A percentile compares a stretch with the other conserved stretches of the same genome.
These are phyloP conservation scores for Auxenochlorella protothecoides DNA, from an alignment of 139 green algal species.

Conservation along the genomic window DNA sequence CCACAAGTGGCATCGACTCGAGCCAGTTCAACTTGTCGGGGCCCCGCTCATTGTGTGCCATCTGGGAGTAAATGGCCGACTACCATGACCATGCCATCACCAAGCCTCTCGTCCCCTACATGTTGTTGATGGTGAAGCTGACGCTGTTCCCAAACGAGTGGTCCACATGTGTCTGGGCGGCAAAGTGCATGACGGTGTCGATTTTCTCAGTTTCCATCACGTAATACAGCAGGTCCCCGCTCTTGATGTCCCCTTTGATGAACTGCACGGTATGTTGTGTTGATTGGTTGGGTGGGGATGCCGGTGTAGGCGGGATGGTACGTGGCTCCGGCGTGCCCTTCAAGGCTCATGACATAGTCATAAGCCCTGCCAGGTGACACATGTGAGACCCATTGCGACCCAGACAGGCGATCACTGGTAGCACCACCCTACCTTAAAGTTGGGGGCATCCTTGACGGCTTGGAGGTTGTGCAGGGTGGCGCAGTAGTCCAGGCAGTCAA, in stretches of 20 bases:
- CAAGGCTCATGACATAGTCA: too few relatives aligned
- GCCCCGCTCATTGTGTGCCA: neutral
- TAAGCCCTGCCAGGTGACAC: too few relatives aligned
- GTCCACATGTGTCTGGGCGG: slow-evolving; percentile 96
- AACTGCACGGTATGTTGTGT: slow-evolving; percentile 35
- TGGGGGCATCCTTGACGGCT: slow-evolving; percentile 36
- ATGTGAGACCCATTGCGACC: too few relatives aligned
- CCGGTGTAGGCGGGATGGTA: too few relatives aligned
- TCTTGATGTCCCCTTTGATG: slow-evolving; percentile 89
- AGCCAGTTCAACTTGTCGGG: too few relatives aligned
- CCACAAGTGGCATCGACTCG: neutral
- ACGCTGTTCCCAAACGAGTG: slow-evolving; percentile 96
- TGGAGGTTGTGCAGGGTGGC: slow-evolving; percentile 74
- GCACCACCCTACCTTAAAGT: slow-evolving; percentile 58
- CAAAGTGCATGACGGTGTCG: slow-evolving; percentile 98
- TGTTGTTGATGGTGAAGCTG: slow-evolving; percentile 95
- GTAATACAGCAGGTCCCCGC: slow-evolving; percentile 77
- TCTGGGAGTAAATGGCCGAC: neutral
- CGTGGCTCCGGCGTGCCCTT: too few relatives aligned
- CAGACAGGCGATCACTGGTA: too few relatives aligned
- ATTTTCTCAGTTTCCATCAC: slow-evolving; percentile 76
- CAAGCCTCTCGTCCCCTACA: slow-evolving; percentile 12
- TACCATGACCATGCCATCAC: neutral
- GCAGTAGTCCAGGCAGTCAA: slow-evolving; percentile 97
- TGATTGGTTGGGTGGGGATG: neutral